phyloP scores from a whole-genome alignment of 805 yeast genomes.

The Saccharomyces jurei region DNA sequence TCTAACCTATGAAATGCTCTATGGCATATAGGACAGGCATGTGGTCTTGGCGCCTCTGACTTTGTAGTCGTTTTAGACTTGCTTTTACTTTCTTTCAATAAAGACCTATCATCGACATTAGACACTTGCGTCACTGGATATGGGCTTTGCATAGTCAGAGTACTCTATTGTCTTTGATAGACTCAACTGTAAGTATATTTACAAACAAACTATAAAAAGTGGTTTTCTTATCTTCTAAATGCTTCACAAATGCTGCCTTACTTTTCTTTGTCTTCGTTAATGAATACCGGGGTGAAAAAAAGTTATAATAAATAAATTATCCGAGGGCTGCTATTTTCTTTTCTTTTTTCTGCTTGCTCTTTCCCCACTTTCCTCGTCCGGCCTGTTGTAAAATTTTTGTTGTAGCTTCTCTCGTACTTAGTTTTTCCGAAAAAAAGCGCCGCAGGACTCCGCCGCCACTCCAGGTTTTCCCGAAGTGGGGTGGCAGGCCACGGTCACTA shows the following conservation, averaged over 20 bases:
- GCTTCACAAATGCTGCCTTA: background rate
- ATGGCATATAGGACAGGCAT: conserved; percentile 65
- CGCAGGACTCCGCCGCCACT: background rate
- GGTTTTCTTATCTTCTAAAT: background rate
- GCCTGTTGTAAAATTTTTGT: background rate
- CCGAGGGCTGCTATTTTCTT: conserved; percentile 1
- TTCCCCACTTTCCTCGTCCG: conserved; percentile 2
- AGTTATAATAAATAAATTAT: background rate
- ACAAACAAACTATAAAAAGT: background rate
- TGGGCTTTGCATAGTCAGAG: background rate
- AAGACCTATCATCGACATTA: background rate
- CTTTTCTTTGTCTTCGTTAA: background rate
- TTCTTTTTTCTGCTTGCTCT: conserved; percentile 5
- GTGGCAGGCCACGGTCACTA: background rate
- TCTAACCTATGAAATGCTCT: conserved; percentile 70
- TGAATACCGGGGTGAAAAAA: background rate
- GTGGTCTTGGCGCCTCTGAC: conserved; percentile 42
- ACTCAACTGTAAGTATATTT: background rate
- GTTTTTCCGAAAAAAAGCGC: background rate
- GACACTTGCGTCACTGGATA: background rate
- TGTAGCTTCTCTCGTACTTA: background rate
- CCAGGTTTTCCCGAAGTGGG: background rate
- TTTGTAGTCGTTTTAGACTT: background rate
- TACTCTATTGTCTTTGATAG: background rate
- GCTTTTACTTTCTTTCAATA: background rate